Evolutionary conservation across 805 yeast genomes (phyloP), one percentile per base, ranked within the genome.

Genomic region (Metschnikowia colocasiae): DNA sequence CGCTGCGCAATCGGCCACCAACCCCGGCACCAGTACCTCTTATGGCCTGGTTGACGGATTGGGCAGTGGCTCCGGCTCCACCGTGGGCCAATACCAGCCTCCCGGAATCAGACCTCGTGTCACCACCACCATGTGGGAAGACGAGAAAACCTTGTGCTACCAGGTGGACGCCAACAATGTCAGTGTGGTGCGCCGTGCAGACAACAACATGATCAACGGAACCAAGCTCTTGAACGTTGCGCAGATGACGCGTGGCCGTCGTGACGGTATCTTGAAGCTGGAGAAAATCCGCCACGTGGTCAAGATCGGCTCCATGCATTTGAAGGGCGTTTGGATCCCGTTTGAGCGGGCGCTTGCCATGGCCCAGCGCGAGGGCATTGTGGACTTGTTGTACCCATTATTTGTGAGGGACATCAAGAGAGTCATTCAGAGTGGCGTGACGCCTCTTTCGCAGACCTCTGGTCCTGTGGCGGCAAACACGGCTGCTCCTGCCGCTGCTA

Each of bases 291-390:
- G 94, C 35, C 87, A 85, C 60, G 95, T 87, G 20, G 92, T 87
- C 37, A 87, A 87, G 66, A 83, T 85, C 51, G 95, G 95, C 4
- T 82, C 90, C 12, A 86, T 87, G 91, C 91, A 87, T 64, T 71
- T 87, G 57, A 87, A 87, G 68, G 95, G 95, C 32, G 95, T 87
- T 40, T 87, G 95, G 95, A 85, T 87, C 49, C 95, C 95, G 1
- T 85, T 85, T 60, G 92, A 86, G 52, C 72, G 94, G 43, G 95
- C 95, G 1, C 70, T 82, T 40, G 84, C 85, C 29, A 83, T 86
- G 80, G 95, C 95, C 15, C 85, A 84, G 64, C 73, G 83, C 52
- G 94, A 87, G 62, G 85, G 87, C 34, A 85, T 62, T 25, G 66
- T 62, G 29, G 66, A 62, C 51, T 53, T 61, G 56, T 58, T 62